Base-by-base conservation (phyloP, 129 eudicot genomes). In the Smallanthus sonchifolius region DNA sequence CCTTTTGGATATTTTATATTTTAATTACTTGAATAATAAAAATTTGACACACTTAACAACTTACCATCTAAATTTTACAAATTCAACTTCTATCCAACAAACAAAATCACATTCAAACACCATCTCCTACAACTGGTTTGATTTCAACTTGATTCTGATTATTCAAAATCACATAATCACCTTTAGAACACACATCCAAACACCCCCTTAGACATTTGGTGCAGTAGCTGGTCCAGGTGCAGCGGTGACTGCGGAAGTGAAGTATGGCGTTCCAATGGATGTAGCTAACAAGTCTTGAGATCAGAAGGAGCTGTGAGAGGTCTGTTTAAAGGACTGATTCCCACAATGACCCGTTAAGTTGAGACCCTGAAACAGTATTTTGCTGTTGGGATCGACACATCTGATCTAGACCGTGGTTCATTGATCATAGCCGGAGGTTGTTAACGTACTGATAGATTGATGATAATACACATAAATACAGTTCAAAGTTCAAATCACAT, bases 321-420 rank as follows among this genome's bases (percentile, higher is more conserved):
- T 77, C 84, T 92, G 5, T 87, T 92, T 74, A 87, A 86, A 78
- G 98, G 96, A 36, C 62, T 87, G 54, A 78, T 78, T 67, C 96
- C 96, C 16, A 89, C 95, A 30, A 67, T 92, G 82, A 90, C 89
- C 35, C 96, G 96, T 35, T 96, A 92, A n/a, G n/a, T n/a, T n/a
- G n/a, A n/a, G n/a, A n/a, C n/a, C 38, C 47, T 92, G 20, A 92
- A 92, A 80, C 90, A 90, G 73, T 81, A 77, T 67, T 59, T 92
- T 9, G 98, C 96, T 0, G 96, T 96, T 38, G 95, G 96, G 11
- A 70, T 54, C 35, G 87, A 90, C 84, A 92, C 98, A 6, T 92
- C 95, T 0, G 70, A 81, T 6, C 65, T 92, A n/a, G 96, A 85
- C 2, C 68, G 87, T 54, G 92, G 96, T 14, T 90, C 96, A n/a